These are phyloP conservation scores for Phytophthora fragariae DNA, from an alignment of 352 stramenopile species.

Conservation along the genomic window DNA sequence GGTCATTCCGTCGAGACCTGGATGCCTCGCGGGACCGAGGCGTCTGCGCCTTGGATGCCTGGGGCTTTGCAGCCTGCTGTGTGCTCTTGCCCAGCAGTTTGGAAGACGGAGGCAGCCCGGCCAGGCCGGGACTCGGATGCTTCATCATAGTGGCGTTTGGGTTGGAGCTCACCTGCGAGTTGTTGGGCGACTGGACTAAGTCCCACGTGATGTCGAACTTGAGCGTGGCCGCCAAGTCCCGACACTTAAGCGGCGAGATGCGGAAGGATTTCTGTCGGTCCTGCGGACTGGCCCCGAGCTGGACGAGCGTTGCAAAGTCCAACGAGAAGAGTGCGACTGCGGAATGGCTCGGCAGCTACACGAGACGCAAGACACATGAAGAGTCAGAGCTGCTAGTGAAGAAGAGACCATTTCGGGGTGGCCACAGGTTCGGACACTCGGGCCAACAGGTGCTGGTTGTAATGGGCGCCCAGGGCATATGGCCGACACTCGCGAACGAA, in stretches of 20 bases:
- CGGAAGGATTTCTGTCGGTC: slow-evolving; percentile 63
- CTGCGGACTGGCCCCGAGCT: slow-evolving; percentile 45
- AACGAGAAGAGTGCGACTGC: slow-evolving; percentile 79
- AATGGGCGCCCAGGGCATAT: slow-evolving; percentile 15
- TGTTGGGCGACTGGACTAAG: slow-evolving; percentile 37
- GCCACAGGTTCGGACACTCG: background rate
- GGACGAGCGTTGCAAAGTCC: slow-evolving; percentile 77
- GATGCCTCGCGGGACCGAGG: slow-evolving; percentile 19
- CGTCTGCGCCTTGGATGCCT: slow-evolving; percentile 32
- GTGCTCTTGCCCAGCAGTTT: slow-evolving; percentile 41
- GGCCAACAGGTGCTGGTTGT: background rate
- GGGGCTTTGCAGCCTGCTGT: slow-evolving; percentile 10
- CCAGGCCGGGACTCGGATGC: slow-evolving; percentile 29
- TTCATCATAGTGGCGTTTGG: slow-evolving; percentile 32
- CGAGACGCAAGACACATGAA: slow-evolving; percentile 13
- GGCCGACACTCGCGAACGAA: background rate
- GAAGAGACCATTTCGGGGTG: slow-evolving; percentile 7
- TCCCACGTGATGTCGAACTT: slow-evolving; percentile 85
- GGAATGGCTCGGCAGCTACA: slow-evolving; percentile 79
- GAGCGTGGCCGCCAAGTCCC: slow-evolving; percentile 73
- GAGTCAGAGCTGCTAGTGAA: slow-evolving; percentile 20
- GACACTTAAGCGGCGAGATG: slow-evolving; percentile 77
- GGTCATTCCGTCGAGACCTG: slow-evolving; percentile 38
- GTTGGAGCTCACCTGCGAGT: slow-evolving; percentile 17
- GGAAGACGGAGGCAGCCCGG: slow-evolving; percentile 49